Base-by-base conservation (phyloP, 225 moss, liverwort and hornwort genomes). In the Rhytidiadelphus loreus region DNA sequence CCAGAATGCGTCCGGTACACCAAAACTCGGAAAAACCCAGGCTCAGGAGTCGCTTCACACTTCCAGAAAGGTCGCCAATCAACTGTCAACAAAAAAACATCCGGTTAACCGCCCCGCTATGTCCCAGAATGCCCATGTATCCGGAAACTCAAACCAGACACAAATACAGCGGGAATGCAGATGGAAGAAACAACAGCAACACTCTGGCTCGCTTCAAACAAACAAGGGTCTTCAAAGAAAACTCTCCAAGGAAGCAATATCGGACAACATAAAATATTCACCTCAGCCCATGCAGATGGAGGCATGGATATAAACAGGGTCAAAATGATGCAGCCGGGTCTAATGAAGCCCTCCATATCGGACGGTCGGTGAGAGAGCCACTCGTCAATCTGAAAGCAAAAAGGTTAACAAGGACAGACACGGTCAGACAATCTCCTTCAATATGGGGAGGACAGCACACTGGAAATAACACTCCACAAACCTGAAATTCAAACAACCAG, bases 301-400 rank as follows among this genome's bases (percentile, higher is more conserved):
- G 96, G 95, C 95, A 97, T 96, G 44, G 93, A 96, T 60, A 99
- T 53, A 90, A 94, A 99, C 75, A 99, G 75, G 8, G 95, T 95
- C 12, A 99, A 83, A 55, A 99, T 95, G 78, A 96, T 92, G 91
- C 98, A 99, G 75, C 98, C 98, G 71, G 98, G 98, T 30, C 96
- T 89, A 18, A 99, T 99, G 59, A 96, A 96, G 43, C 96, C 96
- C 90, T 99, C 98, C 96, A 99, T 99, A 23, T 99, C 93, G 13
- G 94, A 97, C 48, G 98, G 97, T 55, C 96, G 92, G 86, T 95
- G 94, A 39, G 97, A 94, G 39, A 99, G 91, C 98, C 98, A 99
- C 57, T 96, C 93, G 66, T 93, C 88, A 60, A 99, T 99, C 96
- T 99, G 93, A 60, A 66, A 83, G 11, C 37, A 87, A 11, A 68